A percentile compares a stretch with the other conserved stretches of the same genome.
Evolutionary conservation across 345 rosid species (phyloP).

Genomic region (Ailanthus altissimus): DNA sequence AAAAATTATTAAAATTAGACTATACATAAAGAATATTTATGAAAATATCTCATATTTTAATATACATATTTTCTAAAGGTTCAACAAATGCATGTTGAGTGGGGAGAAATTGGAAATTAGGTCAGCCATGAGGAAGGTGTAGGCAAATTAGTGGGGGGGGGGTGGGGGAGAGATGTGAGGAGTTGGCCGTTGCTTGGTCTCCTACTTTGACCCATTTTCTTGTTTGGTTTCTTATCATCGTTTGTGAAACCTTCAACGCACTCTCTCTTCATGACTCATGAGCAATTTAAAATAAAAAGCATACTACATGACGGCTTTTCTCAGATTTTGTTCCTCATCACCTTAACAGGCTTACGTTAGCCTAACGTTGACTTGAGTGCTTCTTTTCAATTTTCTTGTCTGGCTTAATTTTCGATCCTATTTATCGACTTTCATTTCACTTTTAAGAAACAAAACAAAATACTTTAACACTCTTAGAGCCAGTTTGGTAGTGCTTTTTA

Average conservation of each 20-base stretch:
- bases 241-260: not conserved
- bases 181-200: not conserved
- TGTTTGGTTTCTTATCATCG: not conserved
- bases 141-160: not conserved
- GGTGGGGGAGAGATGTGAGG: not conserved
- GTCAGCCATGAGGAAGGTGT: not conserved
- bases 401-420: not conserved
- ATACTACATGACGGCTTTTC: slow-evolving; percentile 45
- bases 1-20: too few species aligned
- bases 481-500: too few species aligned
- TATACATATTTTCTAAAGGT: too few species aligned
- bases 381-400: not conserved
- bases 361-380: slow-evolving; percentile 32
- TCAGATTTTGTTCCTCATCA: slow-evolving; percentile 38
- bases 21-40: too few species aligned
- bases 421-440: not conserved
- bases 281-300: slow-evolving; percentile 27
- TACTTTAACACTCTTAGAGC: too few species aligned
- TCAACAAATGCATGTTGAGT: too few species aligned
- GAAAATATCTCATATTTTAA: too few species aligned
- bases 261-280: not conserved
- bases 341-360: slow-evolving; percentile 20
- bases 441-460: not conserved
- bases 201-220: not conserved
- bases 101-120: not conserved